Evolutionary conservation across 305 asterid genomes (phyloP).

Genomic region (Euphrasia arctica): DNA sequence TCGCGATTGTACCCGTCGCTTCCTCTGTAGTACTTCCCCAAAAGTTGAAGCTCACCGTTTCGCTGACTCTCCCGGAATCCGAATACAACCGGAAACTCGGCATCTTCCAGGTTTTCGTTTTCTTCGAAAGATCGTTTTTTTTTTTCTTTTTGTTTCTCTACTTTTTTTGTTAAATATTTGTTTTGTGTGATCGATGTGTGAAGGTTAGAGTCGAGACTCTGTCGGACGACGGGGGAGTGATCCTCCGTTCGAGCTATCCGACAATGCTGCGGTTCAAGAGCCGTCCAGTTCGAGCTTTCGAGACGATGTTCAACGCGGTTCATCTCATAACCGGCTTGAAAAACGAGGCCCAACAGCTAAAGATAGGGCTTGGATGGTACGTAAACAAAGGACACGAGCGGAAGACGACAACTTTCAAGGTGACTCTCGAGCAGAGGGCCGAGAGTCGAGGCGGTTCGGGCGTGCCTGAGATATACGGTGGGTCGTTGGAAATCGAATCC

Average conservation of each 20-base stretch:
- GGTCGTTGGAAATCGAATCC: conserved; percentile 43
- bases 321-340: conserved; percentile 53
- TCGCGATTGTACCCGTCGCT: conserved; percentile 42
- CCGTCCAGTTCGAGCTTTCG: conserved; percentile 36
- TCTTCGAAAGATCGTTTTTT: not conserved
- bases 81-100: conserved; percentile 67
- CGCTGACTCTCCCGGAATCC: conserved; percentile 63
- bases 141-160: not conserved
- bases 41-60: conserved; percentile 42
- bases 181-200: not conserved
- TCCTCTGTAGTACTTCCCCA: conserved; percentile 24
- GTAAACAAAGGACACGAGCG: conserved; percentile 35
- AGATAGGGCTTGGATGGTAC: conserved; percentile 32
- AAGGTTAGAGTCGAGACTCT: conserved; percentile 65
- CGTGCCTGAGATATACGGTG: conserved; percentile 59
- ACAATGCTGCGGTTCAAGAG: conserved; percentile 62
- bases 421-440: conserved; percentile 57
- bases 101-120: conserved; percentile 55
- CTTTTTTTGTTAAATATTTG: too few relatives aligned
- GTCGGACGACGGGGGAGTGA: conserved; percentile 40
- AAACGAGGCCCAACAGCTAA: conserved; percentile 52
- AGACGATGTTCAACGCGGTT: conserved; percentile 38
- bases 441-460: conserved; percentile 47
- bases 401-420: conserved; percentile 41
- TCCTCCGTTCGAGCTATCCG: conserved; percentile 47